A percentile compares a stretch with the other conserved stretches of the same genome.
These are phyloP conservation scores for Didymella keratinophila DNA, from an alignment of 2,329 filamentous ascomycete species.

Conservation along the genomic window DNA sequence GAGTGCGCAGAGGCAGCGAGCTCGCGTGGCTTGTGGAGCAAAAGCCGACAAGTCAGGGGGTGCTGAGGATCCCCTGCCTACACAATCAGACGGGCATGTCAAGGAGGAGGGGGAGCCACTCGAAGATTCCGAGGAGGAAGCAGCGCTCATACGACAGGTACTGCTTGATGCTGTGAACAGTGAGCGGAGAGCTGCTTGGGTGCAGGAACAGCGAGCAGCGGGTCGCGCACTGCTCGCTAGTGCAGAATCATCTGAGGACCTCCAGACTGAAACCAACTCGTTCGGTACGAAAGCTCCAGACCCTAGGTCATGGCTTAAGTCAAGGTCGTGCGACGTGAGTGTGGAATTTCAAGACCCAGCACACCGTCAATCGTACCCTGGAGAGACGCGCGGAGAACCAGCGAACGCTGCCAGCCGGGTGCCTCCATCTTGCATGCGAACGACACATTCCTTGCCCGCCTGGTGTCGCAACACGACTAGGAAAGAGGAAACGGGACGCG, in stretches of 20 bases:
- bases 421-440: background rate
- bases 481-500: background rate
- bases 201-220: background rate
- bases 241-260: background rate
- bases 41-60: too few relatives aligned
- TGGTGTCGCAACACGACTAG: background rate
- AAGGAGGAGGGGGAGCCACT: too few relatives aligned
- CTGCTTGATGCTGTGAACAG: background rate
- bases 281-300: too few relatives aligned
- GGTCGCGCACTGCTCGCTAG: background rate
- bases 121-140: background rate
- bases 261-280: background rate
- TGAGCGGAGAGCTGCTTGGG: too few relatives aligned
- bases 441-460: background rate
- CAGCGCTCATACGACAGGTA: background rate
- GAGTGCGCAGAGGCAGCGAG: too few relatives aligned
- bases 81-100: too few relatives aligned
- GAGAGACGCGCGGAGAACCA: background rate
- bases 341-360: too few relatives aligned
- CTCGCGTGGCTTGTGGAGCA: too few relatives aligned
- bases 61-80: too few relatives aligned
- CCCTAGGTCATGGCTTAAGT: background rate
- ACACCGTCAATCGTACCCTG: background rate
- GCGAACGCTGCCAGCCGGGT: background rate
- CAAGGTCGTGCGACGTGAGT: background rate